Conservation (phyloP, 139 green algal species). For the Bryopsis sp. region DNA sequence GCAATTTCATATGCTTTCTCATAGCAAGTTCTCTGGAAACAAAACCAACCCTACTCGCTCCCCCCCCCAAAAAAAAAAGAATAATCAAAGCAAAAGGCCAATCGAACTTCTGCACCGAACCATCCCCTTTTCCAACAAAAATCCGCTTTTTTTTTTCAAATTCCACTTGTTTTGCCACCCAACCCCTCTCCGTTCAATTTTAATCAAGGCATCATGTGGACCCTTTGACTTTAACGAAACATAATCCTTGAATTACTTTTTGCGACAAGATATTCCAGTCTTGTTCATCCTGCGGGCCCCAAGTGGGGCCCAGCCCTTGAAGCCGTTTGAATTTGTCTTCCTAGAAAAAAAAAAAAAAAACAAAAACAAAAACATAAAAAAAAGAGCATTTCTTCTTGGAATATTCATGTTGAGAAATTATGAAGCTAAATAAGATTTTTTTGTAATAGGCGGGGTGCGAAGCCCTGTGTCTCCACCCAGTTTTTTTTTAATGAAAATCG, state of each 20-base stretch:
- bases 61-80: not conserved
- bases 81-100: too few relatives aligned
- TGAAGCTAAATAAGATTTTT: too few relatives aligned
- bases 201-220: too few relatives aligned
- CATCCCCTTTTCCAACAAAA: too few relatives aligned
- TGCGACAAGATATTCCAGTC: not conserved
- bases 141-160: not conserved
- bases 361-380: too few relatives aligned
- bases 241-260: slow-evolving; percentile 5
- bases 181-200: not conserved
- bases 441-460: too few relatives aligned
- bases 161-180: not conserved
- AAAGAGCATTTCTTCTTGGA: too few relatives aligned
- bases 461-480: too few relatives aligned
- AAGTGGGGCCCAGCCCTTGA: not conserved
- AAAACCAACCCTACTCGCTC: not conserved
- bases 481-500: too few relatives aligned
- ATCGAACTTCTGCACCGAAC: too few relatives aligned
- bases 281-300: not conserved
- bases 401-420: too few relatives aligned
- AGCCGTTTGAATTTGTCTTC: not conserved
- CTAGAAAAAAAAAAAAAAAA: not conserved
- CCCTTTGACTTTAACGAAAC: slow-evolving; percentile 14
- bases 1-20: not conserved
- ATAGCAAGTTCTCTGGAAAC: not conserved